Evolutionary conservation across 352 stramenopile species (phyloP).

Genomic region (Pythium apleroticum): DNA sequence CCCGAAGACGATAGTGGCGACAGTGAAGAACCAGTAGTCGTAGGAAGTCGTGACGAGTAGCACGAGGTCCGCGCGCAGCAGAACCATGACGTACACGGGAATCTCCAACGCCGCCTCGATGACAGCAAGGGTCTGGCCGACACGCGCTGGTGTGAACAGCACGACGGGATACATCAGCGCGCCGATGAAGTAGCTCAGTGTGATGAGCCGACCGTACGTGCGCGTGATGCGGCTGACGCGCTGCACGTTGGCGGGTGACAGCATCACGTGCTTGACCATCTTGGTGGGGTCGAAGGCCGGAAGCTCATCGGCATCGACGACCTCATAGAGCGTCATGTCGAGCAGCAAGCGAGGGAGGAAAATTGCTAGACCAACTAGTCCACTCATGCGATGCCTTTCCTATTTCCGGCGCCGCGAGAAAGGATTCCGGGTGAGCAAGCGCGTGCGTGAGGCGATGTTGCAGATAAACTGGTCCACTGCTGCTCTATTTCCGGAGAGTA

Average conservation of each 20-base stretch:
- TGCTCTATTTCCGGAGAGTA: too few species aligned
- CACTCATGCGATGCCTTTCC: too few species aligned
- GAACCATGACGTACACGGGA: neutral
- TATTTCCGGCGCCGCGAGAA: neutral
- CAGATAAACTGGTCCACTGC: too few species aligned
- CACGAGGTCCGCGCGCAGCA: constrained; percentile 25
- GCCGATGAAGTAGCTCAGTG: constrained; percentile 9
- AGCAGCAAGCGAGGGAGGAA: too few species aligned
- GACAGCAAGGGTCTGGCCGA: neutral
- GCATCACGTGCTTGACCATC: constrained; percentile 13
- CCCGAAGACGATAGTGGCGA: constrained; percentile 17
- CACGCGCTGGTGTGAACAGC: neutral
- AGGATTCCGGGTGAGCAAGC: too few species aligned
- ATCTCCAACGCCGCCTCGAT: constrained; percentile 4
- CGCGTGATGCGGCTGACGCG: constrained; percentile 1
- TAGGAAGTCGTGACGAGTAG: constrained; percentile 17
- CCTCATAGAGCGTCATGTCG: constrained; percentile 3
- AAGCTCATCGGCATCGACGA: constrained; percentile 3
- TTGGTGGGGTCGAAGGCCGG: constrained; percentile 9
- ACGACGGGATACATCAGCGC: neutral
- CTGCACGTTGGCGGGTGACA: neutral
- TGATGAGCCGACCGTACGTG: neutral
- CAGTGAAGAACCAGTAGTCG: constrained; percentile 34
- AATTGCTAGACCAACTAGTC: too few species aligned
- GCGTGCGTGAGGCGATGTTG: too few species aligned